Conservation (phyloP, 345 rosid species). For the Salix caprea region DNA sequence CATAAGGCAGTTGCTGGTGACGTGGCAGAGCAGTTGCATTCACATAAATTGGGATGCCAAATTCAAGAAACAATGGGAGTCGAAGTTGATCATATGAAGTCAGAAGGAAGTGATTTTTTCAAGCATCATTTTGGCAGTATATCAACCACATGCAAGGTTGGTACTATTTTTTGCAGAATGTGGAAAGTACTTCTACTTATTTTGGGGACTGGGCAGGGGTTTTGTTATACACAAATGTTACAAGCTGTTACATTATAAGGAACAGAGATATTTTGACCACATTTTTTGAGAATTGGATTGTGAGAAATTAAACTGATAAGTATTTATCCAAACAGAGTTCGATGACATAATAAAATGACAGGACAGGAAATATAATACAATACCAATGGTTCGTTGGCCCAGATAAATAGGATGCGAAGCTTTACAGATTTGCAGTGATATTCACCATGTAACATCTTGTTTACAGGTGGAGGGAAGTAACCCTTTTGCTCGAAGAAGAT, state of each 20-base stretch:
- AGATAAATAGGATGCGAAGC: background rate
- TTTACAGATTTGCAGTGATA: background rate
- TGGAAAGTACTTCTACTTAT: background rate
- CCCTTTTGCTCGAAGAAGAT: constrained; percentile 44
- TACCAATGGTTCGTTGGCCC: background rate
- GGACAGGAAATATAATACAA: background rate
- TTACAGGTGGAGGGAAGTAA: constrained; percentile 39
- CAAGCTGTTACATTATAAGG: background rate
- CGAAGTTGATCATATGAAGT: constrained; percentile 14
- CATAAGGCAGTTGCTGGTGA: constrained; percentile 11
- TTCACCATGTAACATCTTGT: background rate
- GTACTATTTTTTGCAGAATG: background rate
- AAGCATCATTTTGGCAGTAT: constrained; percentile 52
- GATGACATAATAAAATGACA: background rate
- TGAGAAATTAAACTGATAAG: background rate
- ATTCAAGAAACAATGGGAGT: constrained; percentile 23
- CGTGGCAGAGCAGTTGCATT: constrained; percentile 15
- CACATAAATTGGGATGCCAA: constrained; percentile 20
- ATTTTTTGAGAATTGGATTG: background rate
- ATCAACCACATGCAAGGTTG: constrained; percentile 45
- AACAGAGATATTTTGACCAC: background rate
- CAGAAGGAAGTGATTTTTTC: constrained; percentile 43
- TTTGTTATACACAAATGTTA: background rate
- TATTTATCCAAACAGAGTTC: background rate
- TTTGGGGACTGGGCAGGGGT: background rate